phyloP scores from a whole-genome alignment of 257 asterid genomes.

The Nicotiana knightiana region DNA sequence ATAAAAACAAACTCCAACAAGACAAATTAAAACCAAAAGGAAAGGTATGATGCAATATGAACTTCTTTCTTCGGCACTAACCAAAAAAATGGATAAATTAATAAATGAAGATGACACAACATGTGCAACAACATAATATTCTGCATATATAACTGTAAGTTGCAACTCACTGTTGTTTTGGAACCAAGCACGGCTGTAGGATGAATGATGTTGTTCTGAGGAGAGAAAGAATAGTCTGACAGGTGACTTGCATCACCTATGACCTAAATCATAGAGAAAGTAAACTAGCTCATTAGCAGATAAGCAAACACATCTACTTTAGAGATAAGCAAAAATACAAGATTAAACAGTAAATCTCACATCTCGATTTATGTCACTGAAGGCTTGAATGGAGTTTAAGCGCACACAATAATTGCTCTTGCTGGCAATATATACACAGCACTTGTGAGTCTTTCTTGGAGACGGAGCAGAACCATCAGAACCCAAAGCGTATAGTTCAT shows the following conservation, averaged over 20 bases:
- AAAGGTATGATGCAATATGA: background rate
- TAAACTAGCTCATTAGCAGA: background rate
- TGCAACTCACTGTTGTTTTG: conserved; percentile 79
- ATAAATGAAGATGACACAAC: background rate
- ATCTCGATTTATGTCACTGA: conserved; percentile 86
- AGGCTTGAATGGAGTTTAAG: conserved; percentile 82
- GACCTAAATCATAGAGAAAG: conserved; percentile 42
- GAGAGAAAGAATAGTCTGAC: conserved; percentile 74
- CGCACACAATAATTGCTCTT: conserved; percentile 88
- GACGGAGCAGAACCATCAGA: conserved; percentile 45
- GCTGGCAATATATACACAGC: conserved; percentile 85
- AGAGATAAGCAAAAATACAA: background rate
- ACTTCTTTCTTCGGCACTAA: background rate
- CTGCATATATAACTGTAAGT: background rate
- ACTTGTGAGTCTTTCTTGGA: conserved; percentile 63
- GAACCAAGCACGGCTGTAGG: conserved; percentile 75
- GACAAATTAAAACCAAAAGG: background rate
- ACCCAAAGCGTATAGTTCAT: conserved; percentile 61
- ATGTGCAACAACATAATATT: background rate
- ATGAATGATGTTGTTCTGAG: conserved; percentile 82
- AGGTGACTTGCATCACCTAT: conserved; percentile 87
- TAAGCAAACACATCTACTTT: background rate
- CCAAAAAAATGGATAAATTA: background rate
- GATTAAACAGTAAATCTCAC: conserved; percentile 34
- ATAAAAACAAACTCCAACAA: conserved; percentile 3